A percentile compares a stretch with the other conserved stretches of the same genome.
These are phyloP conservation scores for Phalaenopsis equestris DNA, from an alignment of 106 monocot genomes.

Conservation along the genomic window DNA sequence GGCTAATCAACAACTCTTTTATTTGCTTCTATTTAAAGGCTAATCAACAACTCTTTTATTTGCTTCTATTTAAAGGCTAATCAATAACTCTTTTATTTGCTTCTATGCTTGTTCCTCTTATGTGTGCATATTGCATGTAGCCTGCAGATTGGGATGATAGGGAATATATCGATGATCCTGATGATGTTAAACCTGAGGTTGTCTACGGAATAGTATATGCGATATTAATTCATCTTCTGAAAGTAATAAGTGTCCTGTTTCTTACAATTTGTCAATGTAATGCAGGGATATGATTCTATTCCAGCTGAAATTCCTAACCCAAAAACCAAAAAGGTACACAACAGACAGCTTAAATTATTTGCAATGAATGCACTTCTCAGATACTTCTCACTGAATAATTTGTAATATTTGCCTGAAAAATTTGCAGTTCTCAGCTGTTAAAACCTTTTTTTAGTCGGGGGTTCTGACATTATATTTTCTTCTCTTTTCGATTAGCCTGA, in stretches of 20 bases:
- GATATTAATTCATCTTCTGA: slow-evolving; percentile 1
- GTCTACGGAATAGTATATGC: neutral
- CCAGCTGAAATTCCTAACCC: slow-evolving; percentile 87
- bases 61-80: too few species aligned
- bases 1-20: neutral
- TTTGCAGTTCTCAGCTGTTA: neutral
- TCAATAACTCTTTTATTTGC: too few species aligned
- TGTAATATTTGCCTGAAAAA: neutral
- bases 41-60: neutral
- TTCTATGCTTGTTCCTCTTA: slow-evolving; percentile 1
- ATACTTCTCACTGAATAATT: neutral
- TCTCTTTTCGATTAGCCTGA: slow-evolving; percentile 44
- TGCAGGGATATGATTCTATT: slow-evolving; percentile 92
- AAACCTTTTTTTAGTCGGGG: neutral
- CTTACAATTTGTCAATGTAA: slow-evolving; percentile 16
- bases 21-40: neutral
- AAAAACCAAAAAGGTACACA: slow-evolving; percentile 70
- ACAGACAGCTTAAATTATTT: neutral
- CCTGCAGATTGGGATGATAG: slow-evolving; percentile 90
- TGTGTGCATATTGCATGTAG: slow-evolving; percentile 32
- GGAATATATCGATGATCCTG: slow-evolving; percentile 87
- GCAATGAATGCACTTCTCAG: slow-evolving; percentile 1
- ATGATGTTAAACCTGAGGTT: slow-evolving; percentile 92
- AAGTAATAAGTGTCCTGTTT: slow-evolving; percentile 5
- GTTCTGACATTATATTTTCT: neutral